Evolutionary conservation across 2,329 filamentous ascomycete species (phyloP).

Genomic region (Bisporella sp.): DNA sequence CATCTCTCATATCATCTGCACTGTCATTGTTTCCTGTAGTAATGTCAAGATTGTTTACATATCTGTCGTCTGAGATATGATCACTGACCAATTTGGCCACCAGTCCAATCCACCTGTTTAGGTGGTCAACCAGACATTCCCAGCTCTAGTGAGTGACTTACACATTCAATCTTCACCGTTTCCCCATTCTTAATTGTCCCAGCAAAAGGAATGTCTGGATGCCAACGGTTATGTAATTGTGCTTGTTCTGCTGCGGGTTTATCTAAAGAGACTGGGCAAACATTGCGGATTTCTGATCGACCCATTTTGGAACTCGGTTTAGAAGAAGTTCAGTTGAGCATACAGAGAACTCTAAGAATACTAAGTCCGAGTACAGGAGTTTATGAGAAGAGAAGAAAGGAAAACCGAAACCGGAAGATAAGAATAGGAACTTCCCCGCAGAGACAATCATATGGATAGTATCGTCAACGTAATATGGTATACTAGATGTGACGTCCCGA

Average conservation of each 20-base stretch:
- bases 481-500: no score
- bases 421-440: no score
- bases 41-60: neutral
- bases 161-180: conserved; percentile 87
- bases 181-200: conserved; percentile 74
- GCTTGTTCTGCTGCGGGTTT: conserved; percentile 64
- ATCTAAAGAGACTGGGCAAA: conserved; percentile 65
- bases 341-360: neutral
- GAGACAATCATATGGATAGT: no score
- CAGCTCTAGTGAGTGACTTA: conserved; percentile 30
- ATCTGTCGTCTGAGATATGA: neutral
- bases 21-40: conserved; percentile 66
- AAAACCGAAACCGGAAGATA: no score
- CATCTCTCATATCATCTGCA: conserved; percentile 80
- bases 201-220: conserved; percentile 75
- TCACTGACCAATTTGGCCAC: conserved; percentile 71
- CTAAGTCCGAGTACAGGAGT: neutral
- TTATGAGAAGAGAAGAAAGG: neutral
- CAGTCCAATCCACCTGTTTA: conserved; percentile 40
- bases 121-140: no score
- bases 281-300: conserved; percentile 56
- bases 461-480: no score
- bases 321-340: no score
- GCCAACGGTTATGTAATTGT: conserved; percentile 80
- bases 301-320: conserved; percentile 31